phyloP scores from a whole-genome alignment of 169 alveolate species.

The Plasmodium adleri region DNA sequence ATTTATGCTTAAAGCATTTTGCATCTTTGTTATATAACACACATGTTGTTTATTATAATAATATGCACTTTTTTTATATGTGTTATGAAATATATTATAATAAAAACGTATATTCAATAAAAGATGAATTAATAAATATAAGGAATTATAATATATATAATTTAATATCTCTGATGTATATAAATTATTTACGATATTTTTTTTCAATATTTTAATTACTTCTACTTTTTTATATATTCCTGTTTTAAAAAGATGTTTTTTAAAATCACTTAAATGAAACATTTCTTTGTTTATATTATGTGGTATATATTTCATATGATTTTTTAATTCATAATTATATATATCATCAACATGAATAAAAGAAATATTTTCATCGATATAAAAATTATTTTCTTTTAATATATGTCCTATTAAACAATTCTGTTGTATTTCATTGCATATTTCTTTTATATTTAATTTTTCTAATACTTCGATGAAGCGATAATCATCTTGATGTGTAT shows the following conservation, averaged over 20 bases:
- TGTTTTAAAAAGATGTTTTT: conserved; percentile 41
- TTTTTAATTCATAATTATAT: conserved; percentile 32
- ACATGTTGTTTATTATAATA: background rate
- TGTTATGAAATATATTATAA: conserved; percentile 13
- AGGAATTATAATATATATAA: conserved; percentile 42
- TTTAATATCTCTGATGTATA: conserved; percentile 69
- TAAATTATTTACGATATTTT: conserved; percentile 26
- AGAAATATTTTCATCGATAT: conserved; percentile 18
- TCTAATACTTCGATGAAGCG: conserved; percentile 33
- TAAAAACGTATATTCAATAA: conserved; percentile 43
- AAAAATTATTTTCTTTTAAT: conserved; percentile 56
- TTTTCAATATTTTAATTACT: conserved; percentile 38
- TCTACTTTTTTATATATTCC: conserved; percentile 67
- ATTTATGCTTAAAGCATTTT: background rate
- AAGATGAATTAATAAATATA: conserved; percentile 47
- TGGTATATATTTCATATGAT: conserved; percentile 63
- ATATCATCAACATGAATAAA: conserved; percentile 16
- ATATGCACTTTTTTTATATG: conserved; percentile 30
- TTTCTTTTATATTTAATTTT: conserved; percentile 8
- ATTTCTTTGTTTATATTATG: conserved; percentile 42
- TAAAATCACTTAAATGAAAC: conserved; percentile 41
- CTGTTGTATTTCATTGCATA: conserved; percentile 15
- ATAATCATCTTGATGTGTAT: too few relatives aligned
- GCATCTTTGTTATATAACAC: background rate
- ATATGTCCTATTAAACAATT: conserved; percentile 36